These are phyloP conservation scores for Bimuria novae-zelandiae DNA, from an alignment of 2,329 filamentous ascomycete genomes.

Conservation along the genomic window DNA sequence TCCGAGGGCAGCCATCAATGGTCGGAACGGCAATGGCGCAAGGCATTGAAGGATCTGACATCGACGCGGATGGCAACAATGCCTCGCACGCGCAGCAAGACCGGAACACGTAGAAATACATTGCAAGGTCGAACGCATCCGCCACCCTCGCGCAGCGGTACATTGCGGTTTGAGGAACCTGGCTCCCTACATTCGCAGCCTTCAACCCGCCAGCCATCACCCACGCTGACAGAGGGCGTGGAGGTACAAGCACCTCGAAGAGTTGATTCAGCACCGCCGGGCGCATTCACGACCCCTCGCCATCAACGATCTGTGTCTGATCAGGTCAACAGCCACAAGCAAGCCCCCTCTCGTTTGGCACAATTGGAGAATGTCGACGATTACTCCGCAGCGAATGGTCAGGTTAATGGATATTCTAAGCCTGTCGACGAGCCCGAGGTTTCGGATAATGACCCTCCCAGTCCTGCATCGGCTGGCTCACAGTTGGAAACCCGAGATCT, in stretches of 20 bases:
- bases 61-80: slow-evolving; percentile 70
- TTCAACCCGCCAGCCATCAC: slow-evolving; percentile 51
- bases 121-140: slow-evolving; percentile 46
- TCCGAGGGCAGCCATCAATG: slow-evolving; percentile 76
- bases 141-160: slow-evolving; percentile 39
- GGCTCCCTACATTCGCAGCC: slow-evolving; percentile 50
- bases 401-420: slow-evolving; percentile 24
- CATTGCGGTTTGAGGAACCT: slow-evolving; percentile 51
- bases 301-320: slow-evolving; percentile 58
- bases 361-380: slow-evolving; percentile 39
- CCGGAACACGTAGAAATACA: slow-evolving; percentile 50
- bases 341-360: slow-evolving; percentile 47
- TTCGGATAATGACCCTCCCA: slow-evolving; percentile 31
- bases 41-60: slow-evolving; percentile 85
- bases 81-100: slow-evolving; percentile 40
- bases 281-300: slow-evolving; percentile 32
- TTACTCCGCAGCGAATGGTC: slow-evolving; percentile 42
- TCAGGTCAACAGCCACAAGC: slow-evolving; percentile 48
- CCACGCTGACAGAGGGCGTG: slow-evolving; percentile 36
- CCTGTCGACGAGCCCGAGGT: slow-evolving; percentile 37
- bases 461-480: slow-evolving; percentile 14
- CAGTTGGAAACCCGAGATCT: slow-evolving; percentile 31
- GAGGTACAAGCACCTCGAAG: slow-evolving; percentile 41
- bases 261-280: slow-evolving; percentile 50
- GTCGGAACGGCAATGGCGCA: slow-evolving; percentile 89